Evolutionary conservation across 2,329 filamentous ascomycete genomes (phyloP).

Genomic region (Paecilomyces niveus): DNA sequence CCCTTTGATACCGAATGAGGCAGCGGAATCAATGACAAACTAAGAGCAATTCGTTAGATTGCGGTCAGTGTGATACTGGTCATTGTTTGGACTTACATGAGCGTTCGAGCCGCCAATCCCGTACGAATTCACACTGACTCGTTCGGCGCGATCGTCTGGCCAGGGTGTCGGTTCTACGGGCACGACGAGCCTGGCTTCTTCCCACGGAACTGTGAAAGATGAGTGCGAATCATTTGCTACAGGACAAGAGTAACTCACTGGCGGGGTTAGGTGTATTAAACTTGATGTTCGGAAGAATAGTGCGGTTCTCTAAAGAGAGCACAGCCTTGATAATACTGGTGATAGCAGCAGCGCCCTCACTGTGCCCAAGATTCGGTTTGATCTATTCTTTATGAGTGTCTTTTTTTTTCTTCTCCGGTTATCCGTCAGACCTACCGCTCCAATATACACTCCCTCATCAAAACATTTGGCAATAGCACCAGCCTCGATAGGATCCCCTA

Average conservation of each 20-base stretch:
- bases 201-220: slow-evolving; percentile 21
- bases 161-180: slow-evolving; percentile 9
- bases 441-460: slow-evolving; percentile 17
- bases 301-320: slow-evolving; percentile 33
- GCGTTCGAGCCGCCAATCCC: slow-evolving; percentile 23
- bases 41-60: too few species aligned
- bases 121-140: slow-evolving; percentile 20
- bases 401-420: too few species aligned
- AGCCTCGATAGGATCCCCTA: slow-evolving; percentile 14
- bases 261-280: slow-evolving; percentile 34
- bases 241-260: too few species aligned
- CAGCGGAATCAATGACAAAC: too few species aligned
- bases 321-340: slow-evolving; percentile 43
- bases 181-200: slow-evolving; percentile 13
- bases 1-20: too few species aligned
- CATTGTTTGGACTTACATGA: slow-evolving; percentile 1
- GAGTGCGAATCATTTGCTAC: too few species aligned
- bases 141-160: slow-evolving; percentile 11
- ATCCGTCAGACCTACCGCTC: slow-evolving; percentile 10
- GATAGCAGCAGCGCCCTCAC: slow-evolving; percentile 45
- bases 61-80: too few species aligned
- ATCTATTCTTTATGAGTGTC: too few species aligned
- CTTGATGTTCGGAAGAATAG: slow-evolving; percentile 40
- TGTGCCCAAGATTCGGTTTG: slow-evolving; percentile 38
- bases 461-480: not conserved